Evolutionary conservation across 768 basidiomycete genomes (phyloP).

Genomic region (Russula lepida): DNA sequence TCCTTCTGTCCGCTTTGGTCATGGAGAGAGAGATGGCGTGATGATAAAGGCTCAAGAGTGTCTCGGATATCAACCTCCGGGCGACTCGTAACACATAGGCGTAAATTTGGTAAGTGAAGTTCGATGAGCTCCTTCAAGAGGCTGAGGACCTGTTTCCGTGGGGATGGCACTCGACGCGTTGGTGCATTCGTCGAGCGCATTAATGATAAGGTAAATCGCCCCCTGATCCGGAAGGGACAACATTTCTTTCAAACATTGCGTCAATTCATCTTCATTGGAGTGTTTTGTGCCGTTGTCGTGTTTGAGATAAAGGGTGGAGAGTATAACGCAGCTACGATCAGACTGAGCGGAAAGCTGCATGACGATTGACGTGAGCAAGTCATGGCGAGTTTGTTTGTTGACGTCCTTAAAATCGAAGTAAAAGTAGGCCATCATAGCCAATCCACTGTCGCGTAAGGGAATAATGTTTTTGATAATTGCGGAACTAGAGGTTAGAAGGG

Average conservation of each 20-base stretch:
- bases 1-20: neutral
- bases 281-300: neutral
- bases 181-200: neutral
- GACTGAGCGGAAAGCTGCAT: neutral
- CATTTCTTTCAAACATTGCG: neutral
- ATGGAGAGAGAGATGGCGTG: neutral
- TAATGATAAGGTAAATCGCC: neutral
- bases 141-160: neutral
- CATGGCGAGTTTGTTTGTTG: neutral
- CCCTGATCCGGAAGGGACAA: neutral
- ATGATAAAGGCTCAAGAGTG: neutral
- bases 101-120: neutral
- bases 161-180: neutral
- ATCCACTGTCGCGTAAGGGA: neutral
- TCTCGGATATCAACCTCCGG: neutral
- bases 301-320: neutral
- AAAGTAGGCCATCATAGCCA: neutral
- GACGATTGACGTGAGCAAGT: neutral
- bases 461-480: neutral
- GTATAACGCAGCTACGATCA: neutral
- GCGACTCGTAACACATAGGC: neutral
- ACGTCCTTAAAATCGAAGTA: neutral
- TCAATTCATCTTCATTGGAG: neutral
- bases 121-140: neutral
- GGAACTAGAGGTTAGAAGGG: neutral